Conservation (phyloP, 768 basidiomycete genomes). For the Nevesoporus exiguus region DNA sequence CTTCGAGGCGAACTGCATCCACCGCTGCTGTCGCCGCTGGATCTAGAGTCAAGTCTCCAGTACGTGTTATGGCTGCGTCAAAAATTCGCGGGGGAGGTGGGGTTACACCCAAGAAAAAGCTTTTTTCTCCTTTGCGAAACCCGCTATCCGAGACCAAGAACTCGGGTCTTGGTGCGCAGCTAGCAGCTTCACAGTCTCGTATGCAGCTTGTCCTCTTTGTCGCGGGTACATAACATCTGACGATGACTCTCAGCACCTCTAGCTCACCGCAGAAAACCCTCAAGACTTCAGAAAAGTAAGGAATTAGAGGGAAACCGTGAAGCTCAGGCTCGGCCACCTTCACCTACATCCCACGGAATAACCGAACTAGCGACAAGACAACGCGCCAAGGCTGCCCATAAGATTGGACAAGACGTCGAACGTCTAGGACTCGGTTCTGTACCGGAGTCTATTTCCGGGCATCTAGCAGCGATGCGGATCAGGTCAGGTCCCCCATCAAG, state of each 20-base stretch:
- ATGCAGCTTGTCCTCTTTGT: conserved; percentile 5
- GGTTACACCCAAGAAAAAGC: conserved; percentile 25
- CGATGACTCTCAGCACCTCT: conserved; percentile 6
- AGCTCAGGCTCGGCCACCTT: not conserved
- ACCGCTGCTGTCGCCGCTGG: not conserved
- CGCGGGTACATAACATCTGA: not conserved
- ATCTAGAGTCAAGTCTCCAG: conserved; percentile 20
- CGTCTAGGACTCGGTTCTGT: conserved; percentile 17
- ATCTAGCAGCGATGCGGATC: conserved; percentile 22
- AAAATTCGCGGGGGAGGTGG: conserved; percentile 22
- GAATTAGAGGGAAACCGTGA: conserved; percentile 7
- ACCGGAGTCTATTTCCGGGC: conserved; percentile 29
- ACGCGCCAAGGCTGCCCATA: conserved; percentile 15
- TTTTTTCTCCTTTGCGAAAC: conserved; percentile 14
- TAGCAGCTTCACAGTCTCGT: conserved; percentile 18
- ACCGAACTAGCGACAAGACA: conserved; percentile 8
- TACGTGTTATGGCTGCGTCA: conserved; percentile 10
- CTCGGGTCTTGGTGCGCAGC: conserved; percentile 7
- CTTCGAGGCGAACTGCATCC: conserved; percentile 9
- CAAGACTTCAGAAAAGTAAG: conserved; percentile 10
- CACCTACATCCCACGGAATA: conserved; percentile 1
- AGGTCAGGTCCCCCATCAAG: conserved; percentile 14
- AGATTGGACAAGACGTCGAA: conserved; percentile 4
- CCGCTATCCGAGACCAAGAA: conserved; percentile 28
- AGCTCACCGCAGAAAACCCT: conserved; percentile 12